These are phyloP conservation scores for Hansenula lynferdii DNA, from an alignment of 1,139 yeast genomes.

Conservation along the genomic window DNA sequence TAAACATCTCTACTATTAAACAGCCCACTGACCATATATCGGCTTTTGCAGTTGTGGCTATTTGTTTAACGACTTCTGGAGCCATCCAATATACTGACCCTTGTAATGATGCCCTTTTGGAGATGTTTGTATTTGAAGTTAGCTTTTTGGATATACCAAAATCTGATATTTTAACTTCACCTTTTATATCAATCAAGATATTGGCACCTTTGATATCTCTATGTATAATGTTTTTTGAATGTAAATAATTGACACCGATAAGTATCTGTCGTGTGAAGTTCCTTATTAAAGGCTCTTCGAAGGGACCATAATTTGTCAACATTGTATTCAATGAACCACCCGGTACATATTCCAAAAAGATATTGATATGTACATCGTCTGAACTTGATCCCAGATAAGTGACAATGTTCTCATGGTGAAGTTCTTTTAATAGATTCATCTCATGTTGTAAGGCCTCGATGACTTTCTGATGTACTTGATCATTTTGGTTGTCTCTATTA, in stretches of 20 bases:
- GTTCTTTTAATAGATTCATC: constrained; percentile 68
- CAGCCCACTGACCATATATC: constrained; percentile 98
- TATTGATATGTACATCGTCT: constrained; percentile 66
- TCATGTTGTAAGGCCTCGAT: constrained; percentile 84
- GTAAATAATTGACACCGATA: constrained; percentile 76
- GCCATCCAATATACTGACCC: constrained; percentile 99
- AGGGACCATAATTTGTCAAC: constrained; percentile 83
- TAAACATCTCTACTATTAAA: constrained; percentile 86
- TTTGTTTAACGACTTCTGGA: constrained; percentile 92
- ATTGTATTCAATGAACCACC: constrained; percentile 94
- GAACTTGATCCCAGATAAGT: constrained; percentile 83
- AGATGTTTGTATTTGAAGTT: constrained; percentile 22
- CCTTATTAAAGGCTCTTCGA: constrained; percentile 83
- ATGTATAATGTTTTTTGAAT: constrained; percentile 79
- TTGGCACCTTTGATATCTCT: constrained; percentile 94
- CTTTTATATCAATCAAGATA: constrained; percentile 83
- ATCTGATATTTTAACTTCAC: constrained; percentile 89
- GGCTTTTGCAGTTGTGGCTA: constrained; percentile 82
- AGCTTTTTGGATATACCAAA: constrained; percentile 86
- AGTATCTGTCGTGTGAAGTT: constrained; percentile 82
- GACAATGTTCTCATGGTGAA: constrained; percentile 90
- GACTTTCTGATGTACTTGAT: constrained; percentile 50
- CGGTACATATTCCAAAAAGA: constrained; percentile 91
- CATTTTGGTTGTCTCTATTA: constrained; percentile 17
- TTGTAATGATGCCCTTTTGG: constrained; percentile 77